These are phyloP conservation scores for Myriosclerotinia curreyana DNA, from an alignment of 2,329 filamentous ascomycete species.

Conservation along the genomic window DNA sequence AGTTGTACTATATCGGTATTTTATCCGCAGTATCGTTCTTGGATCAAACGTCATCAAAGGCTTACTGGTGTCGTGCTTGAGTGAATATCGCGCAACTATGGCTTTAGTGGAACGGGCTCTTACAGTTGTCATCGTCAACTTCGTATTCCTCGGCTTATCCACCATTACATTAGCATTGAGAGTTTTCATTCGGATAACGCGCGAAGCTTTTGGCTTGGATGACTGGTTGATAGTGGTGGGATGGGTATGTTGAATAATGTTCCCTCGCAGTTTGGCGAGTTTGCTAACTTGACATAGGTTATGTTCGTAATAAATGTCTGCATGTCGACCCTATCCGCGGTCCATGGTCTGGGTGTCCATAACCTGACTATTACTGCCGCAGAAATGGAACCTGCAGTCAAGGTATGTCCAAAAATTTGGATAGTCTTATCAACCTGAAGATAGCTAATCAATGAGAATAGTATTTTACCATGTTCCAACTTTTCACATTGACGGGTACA, in stretches of 20 bases:
- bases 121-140: conserved; percentile 11
- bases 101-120: conserved; percentile 8
- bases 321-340: conserved; percentile 11
- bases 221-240: conserved; percentile 15
- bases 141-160: conserved; percentile 10
- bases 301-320: conserved; percentile 12
- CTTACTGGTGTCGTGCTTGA: neutral
- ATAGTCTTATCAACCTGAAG: neutral
- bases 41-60: neutral
- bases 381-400: conserved; percentile 17
- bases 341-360: conserved; percentile 11
- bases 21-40: neutral
- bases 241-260: neutral
- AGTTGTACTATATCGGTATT: neutral
- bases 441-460: neutral
- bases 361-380: conserved; percentile 10
- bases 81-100: neutral
- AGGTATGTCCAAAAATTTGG: neutral
- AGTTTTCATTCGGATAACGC: conserved; percentile 2
- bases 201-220: conserved; percentile 5
- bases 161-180: conserved; percentile 8
- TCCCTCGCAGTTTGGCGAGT: neutral
- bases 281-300: neutral
- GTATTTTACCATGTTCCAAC: conserved; percentile 19
- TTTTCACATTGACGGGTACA: conserved; percentile 14